Percentiles rank a stretch among this genome's conserved stretches.
Evolutionary conservation across 345 rosid genomes (phyloP).

Genomic region (Hibiscus tridactylites): DNA sequence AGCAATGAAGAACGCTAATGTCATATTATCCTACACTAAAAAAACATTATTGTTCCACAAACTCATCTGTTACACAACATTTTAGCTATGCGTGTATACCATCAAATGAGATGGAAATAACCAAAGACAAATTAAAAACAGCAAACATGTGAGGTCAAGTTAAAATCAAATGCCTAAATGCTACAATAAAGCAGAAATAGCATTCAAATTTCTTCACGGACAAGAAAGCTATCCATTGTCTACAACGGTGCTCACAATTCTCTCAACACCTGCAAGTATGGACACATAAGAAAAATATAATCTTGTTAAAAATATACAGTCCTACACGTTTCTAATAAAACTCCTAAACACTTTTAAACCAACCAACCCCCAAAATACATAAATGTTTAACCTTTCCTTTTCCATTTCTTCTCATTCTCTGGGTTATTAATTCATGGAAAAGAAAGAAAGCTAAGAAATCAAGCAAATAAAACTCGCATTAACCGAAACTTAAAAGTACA

Average conservation of each 20-base stretch:
- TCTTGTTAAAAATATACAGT: too few relatives aligned
- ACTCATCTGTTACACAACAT: neutral
- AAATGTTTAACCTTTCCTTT: neutral
- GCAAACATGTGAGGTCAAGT: neutral
- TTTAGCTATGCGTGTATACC: neutral
- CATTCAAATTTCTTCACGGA: neutral
- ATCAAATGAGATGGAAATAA: neutral
- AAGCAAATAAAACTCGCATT: neutral
- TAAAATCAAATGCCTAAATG: neutral
- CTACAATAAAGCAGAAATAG: neutral
- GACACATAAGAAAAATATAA: too few relatives aligned
- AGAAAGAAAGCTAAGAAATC: neutral
- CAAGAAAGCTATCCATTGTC: neutral
- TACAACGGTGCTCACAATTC: neutral
- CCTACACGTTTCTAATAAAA: neutral
- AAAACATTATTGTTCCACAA: neutral
- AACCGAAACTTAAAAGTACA: neutral
- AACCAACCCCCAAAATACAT: neutral
- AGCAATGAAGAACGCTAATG: neutral
- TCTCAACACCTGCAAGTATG: too few relatives aligned
- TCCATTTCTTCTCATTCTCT: neutral
- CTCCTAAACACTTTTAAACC: neutral
- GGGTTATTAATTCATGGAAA: neutral
- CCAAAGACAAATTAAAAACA: neutral
- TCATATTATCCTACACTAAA: neutral